These are phyloP conservation scores for Dendryphion nanum DNA, from an alignment of 2,329 filamentous ascomycete genomes.

Conservation along the genomic window DNA sequence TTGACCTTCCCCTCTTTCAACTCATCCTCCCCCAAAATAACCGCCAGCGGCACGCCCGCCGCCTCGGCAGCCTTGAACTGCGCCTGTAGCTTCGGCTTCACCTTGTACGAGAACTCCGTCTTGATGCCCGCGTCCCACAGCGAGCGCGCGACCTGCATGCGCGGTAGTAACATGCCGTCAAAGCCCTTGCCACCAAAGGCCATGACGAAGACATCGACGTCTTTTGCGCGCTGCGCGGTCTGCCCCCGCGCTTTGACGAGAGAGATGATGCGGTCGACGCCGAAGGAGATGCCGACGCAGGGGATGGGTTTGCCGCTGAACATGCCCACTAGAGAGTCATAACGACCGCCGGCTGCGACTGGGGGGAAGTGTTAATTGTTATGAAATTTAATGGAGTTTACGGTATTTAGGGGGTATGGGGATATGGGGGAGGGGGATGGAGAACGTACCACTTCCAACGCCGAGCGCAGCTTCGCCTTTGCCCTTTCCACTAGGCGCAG, in stretches of 20 bases:
- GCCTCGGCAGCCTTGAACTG: constrained; percentile 91
- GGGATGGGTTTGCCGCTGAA: constrained; percentile 87
- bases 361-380: too few relatives aligned
- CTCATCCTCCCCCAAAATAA: constrained; percentile 92
- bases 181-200: constrained; percentile 87
- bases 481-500: constrained; percentile 50
- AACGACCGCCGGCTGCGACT: constrained; percentile 78
- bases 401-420: too few relatives aligned
- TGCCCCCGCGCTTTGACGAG: constrained; percentile 78
- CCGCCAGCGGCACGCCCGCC: constrained; percentile 75
- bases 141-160: constrained; percentile 73
- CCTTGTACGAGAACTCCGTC: constrained; percentile 86
- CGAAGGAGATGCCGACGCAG: constrained; percentile 90
- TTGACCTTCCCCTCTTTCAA: constrained; percentile 78
- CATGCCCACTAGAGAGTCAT: constrained; percentile 93
- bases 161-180: constrained; percentile 75
- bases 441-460: constrained; percentile 78
- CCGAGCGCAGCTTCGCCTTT: neutral
- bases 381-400: too few relatives aligned
- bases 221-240: constrained; percentile 62
- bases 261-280: constrained; percentile 92
- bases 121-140: constrained; percentile 90
- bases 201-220: constrained; percentile 93
- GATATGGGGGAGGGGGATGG: too few relatives aligned
- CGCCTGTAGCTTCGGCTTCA: constrained; percentile 81